Conservation (phyloP, 768 basidiomycete genomes). For the Solioccasus polychromus region DNA sequence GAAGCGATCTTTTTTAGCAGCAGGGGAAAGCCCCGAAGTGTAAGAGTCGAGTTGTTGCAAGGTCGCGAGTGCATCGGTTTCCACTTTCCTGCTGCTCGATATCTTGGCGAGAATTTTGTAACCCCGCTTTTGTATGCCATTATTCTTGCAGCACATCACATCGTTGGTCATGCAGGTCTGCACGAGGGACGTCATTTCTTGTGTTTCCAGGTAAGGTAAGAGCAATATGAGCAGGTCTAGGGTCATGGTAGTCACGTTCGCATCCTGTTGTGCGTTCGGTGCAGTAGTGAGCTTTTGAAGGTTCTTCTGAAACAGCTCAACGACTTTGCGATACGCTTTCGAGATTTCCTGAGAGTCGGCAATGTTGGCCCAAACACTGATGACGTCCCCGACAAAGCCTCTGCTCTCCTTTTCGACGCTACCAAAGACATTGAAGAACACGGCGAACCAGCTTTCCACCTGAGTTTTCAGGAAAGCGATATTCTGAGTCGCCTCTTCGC, state of each 20-base stretch:
- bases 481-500: slow-evolving; percentile 61
- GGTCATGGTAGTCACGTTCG: slow-evolving; percentile 55
- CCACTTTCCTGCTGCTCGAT: slow-evolving; percentile 59
- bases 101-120: slow-evolving; percentile 84
- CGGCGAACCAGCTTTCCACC: slow-evolving; percentile 90
- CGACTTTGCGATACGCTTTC: slow-evolving; percentile 79
- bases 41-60: slow-evolving; percentile 65
- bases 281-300: slow-evolving; percentile 41
- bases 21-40: slow-evolving; percentile 63
- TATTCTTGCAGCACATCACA: slow-evolving; percentile 75
- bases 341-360: slow-evolving; percentile 74
- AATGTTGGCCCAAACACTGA: slow-evolving; percentile 82
- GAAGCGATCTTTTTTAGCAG: slow-evolving; percentile 94
- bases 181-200: slow-evolving; percentile 65
- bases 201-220: slow-evolving; percentile 64
- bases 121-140: slow-evolving; percentile 91
- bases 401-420: slow-evolving; percentile 72
- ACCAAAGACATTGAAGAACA: slow-evolving; percentile 95
- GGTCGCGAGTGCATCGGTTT: slow-evolving; percentile 52
- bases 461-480: slow-evolving; percentile 71
- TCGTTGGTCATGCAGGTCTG: slow-evolving; percentile 62
- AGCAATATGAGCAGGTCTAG: slow-evolving; percentile 86
- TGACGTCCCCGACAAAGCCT: slow-evolving; percentile 82
- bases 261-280: slow-evolving; percentile 33
- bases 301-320: slow-evolving; percentile 66